Evolutionary conservation across 495 filamentous ascomycete species (phyloP), one percentile per base, ranked within the genome.

Genomic region (Peziza echinospora): DNA sequence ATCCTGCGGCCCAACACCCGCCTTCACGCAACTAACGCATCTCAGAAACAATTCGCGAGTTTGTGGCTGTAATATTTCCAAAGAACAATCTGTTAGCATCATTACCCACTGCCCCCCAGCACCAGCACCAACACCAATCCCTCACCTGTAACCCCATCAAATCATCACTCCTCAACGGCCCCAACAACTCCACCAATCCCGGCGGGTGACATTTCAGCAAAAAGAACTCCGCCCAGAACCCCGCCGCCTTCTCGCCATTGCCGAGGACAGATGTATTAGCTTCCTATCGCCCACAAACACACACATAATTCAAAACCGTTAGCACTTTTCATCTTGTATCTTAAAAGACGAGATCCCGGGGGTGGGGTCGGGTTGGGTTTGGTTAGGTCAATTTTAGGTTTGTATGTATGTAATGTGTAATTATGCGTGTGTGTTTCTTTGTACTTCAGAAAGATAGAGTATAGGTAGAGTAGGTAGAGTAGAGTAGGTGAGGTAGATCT

Each of bases 151-250:
- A 57, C 49, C 77, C 72, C 24, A 94, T 66, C 17, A 86, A 62
- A 48, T 91, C 82, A 51, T 82, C 79, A 9, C 82, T 67, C 44
- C 68, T 71, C 41, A 87, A 65, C 9, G 68, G 61, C 22, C 76
- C 71, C 40, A 97, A 68, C 28, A 86, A 69, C 30, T 63, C 63
- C 51, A 70, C 71, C 46, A 97, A 63, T 44, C 73, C 69, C 1
- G 65, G 59, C 30, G 71, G 68, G 59, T 93, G 80, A 24, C 89
- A 86, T 43, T 71, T 71, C 43, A 93, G 69, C 34, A 96, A 68
- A 63, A 96, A 97, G 64, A 96, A 83, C 64, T 94, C 87, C 45
- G 74, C 71, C 91, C 89, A 99, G 64, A 94, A 99, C 7, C 85
- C 89, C 49, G 93, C 84, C 0, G 79, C 71, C 44, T 75, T 76